Evolutionary conservation across 768 basidiomycete species (phyloP).

Genomic region (Udeniomyces megalosporus): DNA sequence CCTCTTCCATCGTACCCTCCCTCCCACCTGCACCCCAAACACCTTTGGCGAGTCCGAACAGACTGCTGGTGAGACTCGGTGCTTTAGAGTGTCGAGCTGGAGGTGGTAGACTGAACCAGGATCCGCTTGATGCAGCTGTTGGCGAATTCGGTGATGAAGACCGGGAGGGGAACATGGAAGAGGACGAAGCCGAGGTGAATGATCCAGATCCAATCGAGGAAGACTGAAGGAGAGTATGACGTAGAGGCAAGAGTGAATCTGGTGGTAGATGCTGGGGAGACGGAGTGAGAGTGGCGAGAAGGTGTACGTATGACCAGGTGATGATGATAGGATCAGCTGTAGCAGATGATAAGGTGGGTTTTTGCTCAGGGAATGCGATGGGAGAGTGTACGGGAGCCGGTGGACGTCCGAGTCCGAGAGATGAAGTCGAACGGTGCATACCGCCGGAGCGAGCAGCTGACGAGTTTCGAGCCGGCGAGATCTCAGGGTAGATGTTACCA

Average conservation of each 20-base stretch:
- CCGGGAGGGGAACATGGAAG: background rate
- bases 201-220: conserved; percentile 7
- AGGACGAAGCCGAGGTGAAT: background rate
- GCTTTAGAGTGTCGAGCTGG: conserved; percentile 20
- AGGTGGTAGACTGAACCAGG: conserved; percentile 13
- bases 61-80: conserved; percentile 27
- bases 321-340: background rate
- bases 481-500: too few relatives aligned
- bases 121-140: background rate
- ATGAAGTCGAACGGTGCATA: background rate
- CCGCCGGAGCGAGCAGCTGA: background rate
- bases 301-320: conserved; percentile 15
- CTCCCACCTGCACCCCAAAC: conserved; percentile 24
- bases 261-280: conserved; percentile 13
- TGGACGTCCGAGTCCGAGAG: conserved; percentile 7
- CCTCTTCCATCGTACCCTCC: conserved; percentile 26
- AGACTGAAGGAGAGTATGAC: conserved; percentile 10
- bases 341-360: background rate
- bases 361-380: background rate
- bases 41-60: conserved; percentile 25
- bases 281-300: conserved; percentile 6
- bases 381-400: background rate
- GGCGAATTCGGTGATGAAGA: background rate
- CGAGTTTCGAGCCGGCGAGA: background rate
- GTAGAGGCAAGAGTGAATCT: conserved; percentile 11